Evolutionary conservation across 106 monocot species (phyloP).

Genomic region (Posidonia australis): DNA sequence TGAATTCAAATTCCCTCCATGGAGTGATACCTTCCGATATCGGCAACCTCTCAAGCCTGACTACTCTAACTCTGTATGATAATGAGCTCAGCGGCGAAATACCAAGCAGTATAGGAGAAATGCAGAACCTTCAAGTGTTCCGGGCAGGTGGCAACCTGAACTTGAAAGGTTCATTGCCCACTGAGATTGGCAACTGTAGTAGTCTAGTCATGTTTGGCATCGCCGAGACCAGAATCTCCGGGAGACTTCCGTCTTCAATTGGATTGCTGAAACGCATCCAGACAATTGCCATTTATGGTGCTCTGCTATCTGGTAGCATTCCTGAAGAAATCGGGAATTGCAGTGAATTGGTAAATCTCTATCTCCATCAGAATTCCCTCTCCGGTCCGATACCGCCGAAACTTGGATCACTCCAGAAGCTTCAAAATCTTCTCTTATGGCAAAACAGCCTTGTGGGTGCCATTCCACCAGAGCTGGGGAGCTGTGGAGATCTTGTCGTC

Average conservation of each 20-base stretch:
- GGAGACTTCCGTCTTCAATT: conserved; percentile 47
- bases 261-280: conserved; percentile 52
- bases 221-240: conserved; percentile 78
- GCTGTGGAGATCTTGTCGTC: conserved; percentile 38
- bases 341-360: conserved; percentile 49
- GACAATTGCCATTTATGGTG: conserved; percentile 80
- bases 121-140: conserved; percentile 55
- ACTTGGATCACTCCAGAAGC: conserved; percentile 52
- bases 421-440: conserved; percentile 80
- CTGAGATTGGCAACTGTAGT: conserved; percentile 81
- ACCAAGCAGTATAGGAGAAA: conserved; percentile 54
- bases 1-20: conserved; percentile 61
- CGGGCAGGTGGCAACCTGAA: conserved; percentile 78
- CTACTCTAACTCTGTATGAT: conserved; percentile 57
- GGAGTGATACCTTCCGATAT: conserved; percentile 59
- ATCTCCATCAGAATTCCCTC: conserved; percentile 78
- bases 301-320: conserved; percentile 61
- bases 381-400: conserved; percentile 56
- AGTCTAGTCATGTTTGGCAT: conserved; percentile 60
- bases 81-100: conserved; percentile 61
- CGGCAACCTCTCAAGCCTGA: conserved; percentile 53
- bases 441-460: conserved; percentile 68
- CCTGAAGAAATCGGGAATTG: conserved; percentile 78
- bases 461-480: conserved; percentile 63
- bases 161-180: conserved; percentile 50